Percentiles rank a stretch among this genome's conserved stretches.
Evolutionary conservation across 75 land plant species (phyloP).

Genomic region (Picea sitchensis): DNA sequence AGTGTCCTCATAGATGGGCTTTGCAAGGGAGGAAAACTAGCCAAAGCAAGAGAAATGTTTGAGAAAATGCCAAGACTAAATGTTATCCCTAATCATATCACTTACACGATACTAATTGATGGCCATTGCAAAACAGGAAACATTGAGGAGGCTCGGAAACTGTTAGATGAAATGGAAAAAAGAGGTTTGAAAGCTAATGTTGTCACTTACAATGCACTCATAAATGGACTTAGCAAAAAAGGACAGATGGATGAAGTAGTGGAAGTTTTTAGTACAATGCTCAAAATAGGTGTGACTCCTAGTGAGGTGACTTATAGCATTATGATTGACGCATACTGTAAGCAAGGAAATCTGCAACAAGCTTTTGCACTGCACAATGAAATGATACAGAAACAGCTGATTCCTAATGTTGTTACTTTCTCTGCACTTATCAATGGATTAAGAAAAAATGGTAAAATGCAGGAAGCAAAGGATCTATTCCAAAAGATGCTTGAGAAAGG

Average conservation of each 20-base stretch:
- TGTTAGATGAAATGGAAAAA: conserved; percentile 55
- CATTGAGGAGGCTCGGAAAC: conserved; percentile 42
- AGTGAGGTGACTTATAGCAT: conserved; percentile 44
- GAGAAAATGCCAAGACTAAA: conserved; percentile 15
- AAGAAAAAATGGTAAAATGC: conserved; percentile 36
- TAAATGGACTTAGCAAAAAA: conserved; percentile 56
- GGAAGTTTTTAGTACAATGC: conserved; percentile 34
- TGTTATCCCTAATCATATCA: conserved; percentile 36
- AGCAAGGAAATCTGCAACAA: conserved; percentile 30
- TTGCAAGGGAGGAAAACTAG: conserved; percentile 35
- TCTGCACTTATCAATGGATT: conserved; percentile 57
- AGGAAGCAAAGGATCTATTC: conserved; percentile 39
- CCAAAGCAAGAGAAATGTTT: conserved; percentile 55
- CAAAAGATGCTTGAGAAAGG: conserved; percentile 32
- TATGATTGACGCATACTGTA: conserved; percentile 51
- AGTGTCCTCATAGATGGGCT: conserved; percentile 63
- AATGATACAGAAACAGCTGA: conserved; percentile 37
- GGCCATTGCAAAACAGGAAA: conserved; percentile 58
- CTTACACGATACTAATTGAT: conserved; percentile 59
- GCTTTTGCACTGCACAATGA: conserved; percentile 45
- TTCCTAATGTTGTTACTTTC: conserved; percentile 39
- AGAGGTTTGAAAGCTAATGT: conserved; percentile 38
- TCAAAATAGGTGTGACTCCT: conserved; percentile 23
- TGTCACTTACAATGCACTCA: conserved; percentile 58
- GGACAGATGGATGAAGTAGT: conserved; percentile 48